Conservation (phyloP, 2,329 filamentous ascomycete genomes). For the Fusarium drepaniforme region DNA sequence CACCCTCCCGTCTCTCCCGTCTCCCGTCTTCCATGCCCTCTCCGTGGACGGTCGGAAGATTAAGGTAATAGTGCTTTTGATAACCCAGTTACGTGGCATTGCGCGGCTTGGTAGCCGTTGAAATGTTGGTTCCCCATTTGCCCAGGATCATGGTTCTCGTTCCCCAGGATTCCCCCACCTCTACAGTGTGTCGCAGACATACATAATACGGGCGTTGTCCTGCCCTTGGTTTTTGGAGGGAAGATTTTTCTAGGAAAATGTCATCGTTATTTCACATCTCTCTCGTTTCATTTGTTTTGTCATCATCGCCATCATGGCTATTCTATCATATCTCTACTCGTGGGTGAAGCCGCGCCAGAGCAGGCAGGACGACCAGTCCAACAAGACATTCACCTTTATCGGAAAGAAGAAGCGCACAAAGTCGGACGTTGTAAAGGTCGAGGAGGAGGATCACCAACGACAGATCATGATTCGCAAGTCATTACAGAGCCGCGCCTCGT, state of each 20-base stretch:
- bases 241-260: not conserved
- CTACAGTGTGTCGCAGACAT: not conserved
- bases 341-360: slow-evolving; percentile 39
- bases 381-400: slow-evolving; percentile 30
- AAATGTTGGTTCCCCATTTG: slow-evolving; percentile 19
- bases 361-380: slow-evolving; percentile 23
- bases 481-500: slow-evolving; percentile 49
- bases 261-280: not conserved
- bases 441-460: slow-evolving; percentile 54
- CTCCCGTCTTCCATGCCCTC: not conserved
- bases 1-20: slow-evolving; percentile 3
- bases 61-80: slow-evolving; percentile 25
- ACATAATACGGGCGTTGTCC: slow-evolving; percentile 14
- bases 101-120: slow-evolving; percentile 37
- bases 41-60: slow-evolving; percentile 10
- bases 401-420: slow-evolving; percentile 38
- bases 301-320: slow-evolving; percentile 30
- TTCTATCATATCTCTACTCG: slow-evolving; percentile 39
- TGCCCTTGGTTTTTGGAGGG: slow-evolving; percentile 5
- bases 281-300: not conserved
- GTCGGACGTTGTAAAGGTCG: slow-evolving; percentile 22
- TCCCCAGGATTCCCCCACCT: slow-evolving; percentile 26
- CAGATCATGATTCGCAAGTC: slow-evolving; percentile 59
- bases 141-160: slow-evolving; percentile 34
- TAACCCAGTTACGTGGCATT: slow-evolving; percentile 37